Evolutionary conservation across 177 flowering plant species (phyloP).

Genomic region (Vitis hybrid): DNA sequence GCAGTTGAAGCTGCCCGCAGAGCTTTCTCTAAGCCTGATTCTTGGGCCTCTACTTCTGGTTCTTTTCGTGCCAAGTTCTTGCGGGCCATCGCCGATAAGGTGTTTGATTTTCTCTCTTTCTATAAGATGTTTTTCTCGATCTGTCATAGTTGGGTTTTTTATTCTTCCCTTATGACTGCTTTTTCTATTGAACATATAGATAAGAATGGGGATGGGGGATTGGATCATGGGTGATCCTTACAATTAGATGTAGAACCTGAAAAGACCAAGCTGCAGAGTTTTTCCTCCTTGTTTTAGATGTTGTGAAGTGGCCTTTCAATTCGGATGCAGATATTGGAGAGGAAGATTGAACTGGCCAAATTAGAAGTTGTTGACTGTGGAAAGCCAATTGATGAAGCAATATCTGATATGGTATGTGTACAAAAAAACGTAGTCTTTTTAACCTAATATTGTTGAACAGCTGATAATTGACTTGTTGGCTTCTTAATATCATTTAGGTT

Average conservation of each 20-base stretch:
- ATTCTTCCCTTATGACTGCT: background rate
- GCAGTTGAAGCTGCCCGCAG: slow-evolving; percentile 60
- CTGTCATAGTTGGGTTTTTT: background rate
- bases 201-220: background rate
- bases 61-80: slow-evolving; percentile 37
- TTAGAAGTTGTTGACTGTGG: slow-evolving; percentile 62
- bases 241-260: background rate
- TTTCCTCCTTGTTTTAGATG: background rate
- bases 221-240: background rate
- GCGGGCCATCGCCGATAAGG: slow-evolving; percentile 21
- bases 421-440: background rate
- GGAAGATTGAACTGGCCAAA: slow-evolving; percentile 43
- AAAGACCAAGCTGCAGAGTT: background rate
- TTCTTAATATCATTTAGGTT: slow-evolving; percentile 38
- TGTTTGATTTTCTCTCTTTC: background rate
- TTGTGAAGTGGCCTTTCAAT: background rate
- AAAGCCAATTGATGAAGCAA: slow-evolving; percentile 66
- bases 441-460: background rate
- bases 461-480: background rate
- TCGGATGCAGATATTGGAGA: slow-evolving; percentile 44
- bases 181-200: background rate
- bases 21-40: slow-evolving; percentile 41
- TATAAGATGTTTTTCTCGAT: background rate
- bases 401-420: slow-evolving; percentile 58
- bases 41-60: slow-evolving; percentile 50